phyloP scores from a whole-genome alignment of 495 filamentous ascomycete species.

The Penicillium verhagenii region DNA sequence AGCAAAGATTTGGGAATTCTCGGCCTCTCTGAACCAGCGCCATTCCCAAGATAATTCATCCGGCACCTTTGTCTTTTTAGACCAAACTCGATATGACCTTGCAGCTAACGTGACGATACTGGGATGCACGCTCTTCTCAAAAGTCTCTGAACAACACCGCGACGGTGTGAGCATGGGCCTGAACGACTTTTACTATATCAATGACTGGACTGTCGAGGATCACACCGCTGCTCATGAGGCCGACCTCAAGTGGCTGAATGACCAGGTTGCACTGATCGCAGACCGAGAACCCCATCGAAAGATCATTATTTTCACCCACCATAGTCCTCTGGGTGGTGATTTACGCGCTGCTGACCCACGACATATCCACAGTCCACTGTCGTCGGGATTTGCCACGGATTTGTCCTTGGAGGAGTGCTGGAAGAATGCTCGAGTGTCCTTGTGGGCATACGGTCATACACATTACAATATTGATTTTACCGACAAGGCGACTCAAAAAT shows the following conservation, averaged over 20 bases:
- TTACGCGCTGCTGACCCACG: slow-evolving; percentile 35
- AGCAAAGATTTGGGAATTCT: slow-evolving; percentile 20
- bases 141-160: slow-evolving; percentile 17
- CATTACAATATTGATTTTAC: slow-evolving; percentile 53
- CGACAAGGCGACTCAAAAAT: slow-evolving; percentile 22
- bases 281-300: slow-evolving; percentile 31
- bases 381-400: slow-evolving; percentile 47
- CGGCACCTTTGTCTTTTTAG: slow-evolving; percentile 25
- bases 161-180: slow-evolving; percentile 31
- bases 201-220: slow-evolving; percentile 44
- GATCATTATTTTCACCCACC: slow-evolving; percentile 54
- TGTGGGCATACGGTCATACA: slow-evolving; percentile 60
- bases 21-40: slow-evolving; percentile 13
- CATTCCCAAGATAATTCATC: slow-evolving; percentile 4
- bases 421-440: slow-evolving; percentile 37
- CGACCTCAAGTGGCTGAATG: slow-evolving; percentile 54
- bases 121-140: slow-evolving; percentile 41
- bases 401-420: slow-evolving; percentile 45
- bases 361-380: slow-evolving; percentile 40
- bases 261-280: slow-evolving; percentile 37
- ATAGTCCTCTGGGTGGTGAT: slow-evolving; percentile 43
- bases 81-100: slow-evolving; percentile 34
- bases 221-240: slow-evolving; percentile 39
- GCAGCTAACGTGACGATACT: slow-evolving; percentile 38
- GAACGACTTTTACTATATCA: slow-evolving; percentile 51